phyloP scores from a whole-genome alignment of 345 rosid genomes.

The Hibiscus trionum region DNA sequence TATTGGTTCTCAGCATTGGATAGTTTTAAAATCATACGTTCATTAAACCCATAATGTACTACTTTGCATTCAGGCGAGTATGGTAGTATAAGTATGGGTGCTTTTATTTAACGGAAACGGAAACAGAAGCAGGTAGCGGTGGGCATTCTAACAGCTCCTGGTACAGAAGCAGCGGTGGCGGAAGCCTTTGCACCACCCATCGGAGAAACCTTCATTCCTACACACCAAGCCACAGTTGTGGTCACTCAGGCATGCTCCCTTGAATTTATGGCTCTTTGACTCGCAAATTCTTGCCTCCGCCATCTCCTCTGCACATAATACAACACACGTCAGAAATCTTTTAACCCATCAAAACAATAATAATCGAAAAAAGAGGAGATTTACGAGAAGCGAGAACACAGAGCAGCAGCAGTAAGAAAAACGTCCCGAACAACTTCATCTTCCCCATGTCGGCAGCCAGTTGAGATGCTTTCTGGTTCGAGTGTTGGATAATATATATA shows the following conservation, averaged over 20 bases:
- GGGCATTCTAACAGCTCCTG: constrained; percentile 20
- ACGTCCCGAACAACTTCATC: not conserved
- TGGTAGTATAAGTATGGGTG: too few relatives aligned
- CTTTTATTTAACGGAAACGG: not conserved
- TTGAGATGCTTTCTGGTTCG: not conserved
- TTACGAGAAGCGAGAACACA: constrained; percentile 4
- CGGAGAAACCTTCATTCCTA: constrained; percentile 36
- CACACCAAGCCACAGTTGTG: constrained; percentile 35
- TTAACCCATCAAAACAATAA: not conserved
- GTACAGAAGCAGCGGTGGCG: constrained; percentile 51
- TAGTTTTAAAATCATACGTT: too few relatives aligned
- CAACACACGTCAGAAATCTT: not conserved
- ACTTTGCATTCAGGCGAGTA: too few relatives aligned
- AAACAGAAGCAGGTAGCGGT: not conserved
- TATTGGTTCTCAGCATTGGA: too few relatives aligned
- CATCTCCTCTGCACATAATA: constrained; percentile 2
- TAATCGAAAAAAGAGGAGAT: not conserved
- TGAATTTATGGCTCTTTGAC: constrained; percentile 39
- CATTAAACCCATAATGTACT: too few relatives aligned
- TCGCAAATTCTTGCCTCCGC: constrained; percentile 32
- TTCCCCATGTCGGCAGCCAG: not conserved
- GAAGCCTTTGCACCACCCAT: constrained; percentile 38
- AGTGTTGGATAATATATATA: not conserved
- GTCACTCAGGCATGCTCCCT: constrained; percentile 26
- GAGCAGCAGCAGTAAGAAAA: not conserved